Conservation (phyloP, 345 rosid genomes). For the Litchi chinensis region DNA sequence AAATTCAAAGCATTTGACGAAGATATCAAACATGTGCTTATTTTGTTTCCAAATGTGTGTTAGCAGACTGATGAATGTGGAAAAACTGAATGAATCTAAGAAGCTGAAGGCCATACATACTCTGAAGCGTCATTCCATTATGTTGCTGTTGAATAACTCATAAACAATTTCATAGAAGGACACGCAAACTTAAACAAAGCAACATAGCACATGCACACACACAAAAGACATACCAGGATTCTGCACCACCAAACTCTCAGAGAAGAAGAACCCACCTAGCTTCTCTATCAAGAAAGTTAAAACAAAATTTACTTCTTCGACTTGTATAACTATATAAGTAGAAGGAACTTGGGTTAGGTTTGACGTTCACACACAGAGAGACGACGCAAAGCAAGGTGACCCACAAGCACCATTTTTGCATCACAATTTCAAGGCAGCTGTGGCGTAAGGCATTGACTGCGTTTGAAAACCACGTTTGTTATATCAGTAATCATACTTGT, state of each 20-base stretch:
- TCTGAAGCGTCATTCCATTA: too few species aligned
- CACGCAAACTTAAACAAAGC: neutral
- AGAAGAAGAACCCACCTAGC: neutral
- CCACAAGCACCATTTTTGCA: neutral
- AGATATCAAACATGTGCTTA: neutral
- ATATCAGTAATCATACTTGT: neutral
- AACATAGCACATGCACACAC: neutral
- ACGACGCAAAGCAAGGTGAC: neutral
- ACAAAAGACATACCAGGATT: constrained; percentile 21
- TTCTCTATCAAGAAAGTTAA: neutral
- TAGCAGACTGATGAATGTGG: neutral
- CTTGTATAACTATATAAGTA: neutral
- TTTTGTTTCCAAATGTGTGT: neutral
- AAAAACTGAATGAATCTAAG: neutral
- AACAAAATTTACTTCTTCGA: neutral
- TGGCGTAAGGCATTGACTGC: constrained; percentile 2
- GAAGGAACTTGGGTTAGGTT: neutral
- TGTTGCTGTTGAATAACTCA: too few species aligned
- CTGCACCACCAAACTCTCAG: neutral
- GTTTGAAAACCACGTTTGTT: neutral
- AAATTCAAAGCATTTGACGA: neutral
- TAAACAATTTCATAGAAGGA: neutral
- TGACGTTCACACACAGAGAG: neutral
- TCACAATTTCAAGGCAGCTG: neutral
- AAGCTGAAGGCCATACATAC: too few species aligned